Evolutionary conservation across 352 stramenopile genomes (phyloP), one percentile per base, ranked within the genome.

Genomic region (Phytophthora pseudosyringae): DNA sequence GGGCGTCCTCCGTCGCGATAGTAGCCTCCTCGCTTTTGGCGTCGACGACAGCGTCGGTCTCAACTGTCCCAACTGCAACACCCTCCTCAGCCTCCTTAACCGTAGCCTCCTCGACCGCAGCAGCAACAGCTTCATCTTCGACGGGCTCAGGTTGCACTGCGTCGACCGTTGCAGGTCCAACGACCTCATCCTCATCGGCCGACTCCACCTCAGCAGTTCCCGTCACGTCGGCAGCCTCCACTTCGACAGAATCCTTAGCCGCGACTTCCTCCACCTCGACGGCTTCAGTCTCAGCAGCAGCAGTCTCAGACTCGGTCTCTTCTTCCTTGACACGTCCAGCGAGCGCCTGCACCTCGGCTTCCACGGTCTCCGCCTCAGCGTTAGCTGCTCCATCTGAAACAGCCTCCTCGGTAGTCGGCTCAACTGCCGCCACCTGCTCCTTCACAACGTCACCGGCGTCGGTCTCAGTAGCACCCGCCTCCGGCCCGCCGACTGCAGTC

Each of bases 171-270:
- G 53, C 41, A 52, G 31, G 6, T 16, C 55, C 44, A 29, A 28
- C 35, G 5, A 29, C 45, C 6, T 28, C 15, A 29, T 59, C 28
- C 13, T 15, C 13, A 5, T 40, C 32, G 5, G 41, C 29, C 21
- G 31, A 33, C 15, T 59, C 57, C 7, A 26, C 43, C 18, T 66
- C 45, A 35, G 13, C 12, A 31, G 38, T 10, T 39, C 15, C 33
- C 3, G 43, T 25, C 28, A 18, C 12, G 10, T 54, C 18, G 5
- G 48, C 36, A 46, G 16, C 13, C 11, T 63, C 51, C 6, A 40
- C 35, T n/a, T 64, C 50, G 28, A 6, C n/a, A 36, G 38, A 6
- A 10, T 43, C 33, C 28, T 38, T n/a, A 21, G 18, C 13, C 25
- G 28, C 21, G 38, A 15, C 13, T 7, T 47, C 25, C 21, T 53